Evolutionary conservation across 2,329 filamentous ascomycete genomes (phyloP).

Genomic region (Aphanoascus verrucosus): DNA sequence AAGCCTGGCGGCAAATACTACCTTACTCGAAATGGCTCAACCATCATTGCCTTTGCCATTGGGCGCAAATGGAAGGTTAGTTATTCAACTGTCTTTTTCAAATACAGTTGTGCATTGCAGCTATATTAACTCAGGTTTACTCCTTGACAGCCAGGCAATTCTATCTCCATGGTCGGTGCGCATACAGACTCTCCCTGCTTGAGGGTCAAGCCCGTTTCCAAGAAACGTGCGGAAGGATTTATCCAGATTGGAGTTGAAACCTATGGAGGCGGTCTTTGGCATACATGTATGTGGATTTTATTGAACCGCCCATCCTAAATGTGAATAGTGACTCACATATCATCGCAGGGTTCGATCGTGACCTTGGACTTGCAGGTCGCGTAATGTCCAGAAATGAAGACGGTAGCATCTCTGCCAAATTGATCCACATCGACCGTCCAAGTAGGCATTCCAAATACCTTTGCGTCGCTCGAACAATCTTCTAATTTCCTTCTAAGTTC

Average conservation of each 20-base stretch:
- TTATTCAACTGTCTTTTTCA: neutral
- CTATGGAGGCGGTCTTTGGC: conserved; percentile 94
- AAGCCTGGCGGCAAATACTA: conserved; percentile 80
- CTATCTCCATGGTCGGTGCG: conserved; percentile 83
- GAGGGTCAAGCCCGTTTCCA: conserved; percentile 87
- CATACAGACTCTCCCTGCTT: conserved; percentile 93
- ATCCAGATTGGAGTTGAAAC: conserved; percentile 92
- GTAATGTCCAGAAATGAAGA: conserved; percentile 67
- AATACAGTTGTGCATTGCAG: conserved; percentile 26
- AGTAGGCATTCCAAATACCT: conserved; percentile 31
- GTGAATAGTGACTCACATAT: conserved; percentile 14
- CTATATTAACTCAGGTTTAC: conserved; percentile 46
- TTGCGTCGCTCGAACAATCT: neutral
- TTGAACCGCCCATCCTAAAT: neutral
- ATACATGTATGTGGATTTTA: conserved; percentile 52
- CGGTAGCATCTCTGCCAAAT: conserved; percentile 66
- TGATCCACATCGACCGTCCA: conserved; percentile 83
- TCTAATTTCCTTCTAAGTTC: conserved; percentile 38
- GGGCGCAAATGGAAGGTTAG: conserved; percentile 19
- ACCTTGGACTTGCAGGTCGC: conserved; percentile 79
- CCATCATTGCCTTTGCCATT: conserved; percentile 74
- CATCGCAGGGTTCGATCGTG: conserved; percentile 72
- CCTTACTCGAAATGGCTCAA: conserved; percentile 72
- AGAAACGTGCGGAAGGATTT: conserved; percentile 75
- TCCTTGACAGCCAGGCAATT: conserved; percentile 58